These are phyloP conservation scores for Pseudogymnoascus sp. DNA, from an alignment of 2,329 filamentous ascomycete species.

Conservation along the genomic window DNA sequence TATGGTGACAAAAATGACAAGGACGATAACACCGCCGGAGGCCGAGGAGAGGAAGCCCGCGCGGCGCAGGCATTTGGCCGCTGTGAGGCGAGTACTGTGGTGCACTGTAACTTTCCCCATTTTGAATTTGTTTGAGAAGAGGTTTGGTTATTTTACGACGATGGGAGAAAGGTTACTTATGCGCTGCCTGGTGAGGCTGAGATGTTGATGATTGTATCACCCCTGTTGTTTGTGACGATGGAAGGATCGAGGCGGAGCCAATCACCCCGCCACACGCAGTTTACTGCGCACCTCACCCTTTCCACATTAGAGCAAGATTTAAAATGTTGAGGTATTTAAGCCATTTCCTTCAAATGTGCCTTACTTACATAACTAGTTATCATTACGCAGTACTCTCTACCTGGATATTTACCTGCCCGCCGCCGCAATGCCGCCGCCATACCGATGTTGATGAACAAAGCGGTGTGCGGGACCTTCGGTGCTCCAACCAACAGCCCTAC, in stretches of 20 bases:
- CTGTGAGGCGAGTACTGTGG: background rate
- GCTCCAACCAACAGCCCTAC: background rate
- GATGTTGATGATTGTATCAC: background rate
- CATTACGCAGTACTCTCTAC: background rate
- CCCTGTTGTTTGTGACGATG: background rate
- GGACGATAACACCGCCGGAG: background rate
- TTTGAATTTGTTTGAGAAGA: background rate
- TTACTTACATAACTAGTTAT: background rate
- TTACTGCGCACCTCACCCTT: background rate
- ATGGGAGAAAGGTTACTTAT: background rate
- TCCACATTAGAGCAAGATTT: background rate
- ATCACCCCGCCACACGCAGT: background rate
- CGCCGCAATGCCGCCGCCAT: background rate
- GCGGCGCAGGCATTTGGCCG: background rate
- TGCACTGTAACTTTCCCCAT: background rate
- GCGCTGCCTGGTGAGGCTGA: background rate
- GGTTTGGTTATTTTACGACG: background rate
- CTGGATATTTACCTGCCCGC: background rate
- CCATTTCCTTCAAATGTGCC: background rate
- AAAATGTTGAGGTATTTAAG: background rate
- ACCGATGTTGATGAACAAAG: background rate
- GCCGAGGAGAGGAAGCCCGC: background rate
- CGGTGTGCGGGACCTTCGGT: background rate
- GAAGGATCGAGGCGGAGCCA: background rate
- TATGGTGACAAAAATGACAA: background rate